phyloP scores from a whole-genome alignment of 2,329 filamentous ascomycete species.

The Lachnellula subtilissima region DNA sequence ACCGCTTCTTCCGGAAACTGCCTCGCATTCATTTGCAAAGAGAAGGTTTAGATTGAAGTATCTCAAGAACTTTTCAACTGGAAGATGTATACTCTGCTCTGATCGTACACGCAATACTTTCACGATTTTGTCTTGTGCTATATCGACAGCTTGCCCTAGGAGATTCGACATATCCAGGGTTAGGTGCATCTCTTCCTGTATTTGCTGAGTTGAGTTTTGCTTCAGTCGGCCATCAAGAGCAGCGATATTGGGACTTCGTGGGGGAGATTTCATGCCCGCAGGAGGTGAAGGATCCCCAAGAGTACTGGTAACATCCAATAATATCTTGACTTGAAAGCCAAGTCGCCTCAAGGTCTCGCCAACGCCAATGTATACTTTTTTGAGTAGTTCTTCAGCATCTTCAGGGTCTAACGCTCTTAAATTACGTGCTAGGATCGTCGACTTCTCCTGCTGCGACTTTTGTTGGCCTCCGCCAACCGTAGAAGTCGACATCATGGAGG shows the following conservation, averaged over 20 bases:
- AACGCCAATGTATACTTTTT: slow-evolving; percentile 79
- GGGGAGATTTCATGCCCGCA: slow-evolving; percentile 28
- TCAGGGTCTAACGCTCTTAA: slow-evolving; percentile 75
- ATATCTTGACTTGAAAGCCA: slow-evolving; percentile 85
- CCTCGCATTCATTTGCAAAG: slow-evolving; percentile 83
- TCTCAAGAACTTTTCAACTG: slow-evolving; percentile 66
- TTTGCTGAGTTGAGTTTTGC: slow-evolving; percentile 24
- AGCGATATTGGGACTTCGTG: slow-evolving; percentile 28
- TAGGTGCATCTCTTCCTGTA: slow-evolving; percentile 72
- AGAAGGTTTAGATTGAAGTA: slow-evolving; percentile 80
- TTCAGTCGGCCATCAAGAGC: slow-evolving; percentile 25
- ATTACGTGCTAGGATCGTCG: slow-evolving; percentile 80
- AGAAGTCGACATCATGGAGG: slow-evolving; percentile 81
- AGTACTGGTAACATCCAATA: slow-evolving; percentile 88
- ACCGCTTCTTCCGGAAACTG: slow-evolving; percentile 73
- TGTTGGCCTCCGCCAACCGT: slow-evolving; percentile 66
- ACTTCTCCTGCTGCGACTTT: slow-evolving; percentile 80
- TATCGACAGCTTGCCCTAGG: slow-evolving; percentile 74
- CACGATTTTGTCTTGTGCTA: slow-evolving; percentile 70
- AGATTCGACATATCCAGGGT: slow-evolving; percentile 73
- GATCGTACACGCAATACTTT: slow-evolving; percentile 73
- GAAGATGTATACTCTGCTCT: slow-evolving; percentile 65
- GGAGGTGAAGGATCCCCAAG: slow-evolving; percentile 21
- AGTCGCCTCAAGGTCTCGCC: slow-evolving; percentile 81
- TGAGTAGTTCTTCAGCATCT: slow-evolving; percentile 78